Evolutionary conservation across 805 yeast genomes (phyloP), one percentile per base, ranked within the genome.

Genomic region (Candida cerambycidarum): DNA sequence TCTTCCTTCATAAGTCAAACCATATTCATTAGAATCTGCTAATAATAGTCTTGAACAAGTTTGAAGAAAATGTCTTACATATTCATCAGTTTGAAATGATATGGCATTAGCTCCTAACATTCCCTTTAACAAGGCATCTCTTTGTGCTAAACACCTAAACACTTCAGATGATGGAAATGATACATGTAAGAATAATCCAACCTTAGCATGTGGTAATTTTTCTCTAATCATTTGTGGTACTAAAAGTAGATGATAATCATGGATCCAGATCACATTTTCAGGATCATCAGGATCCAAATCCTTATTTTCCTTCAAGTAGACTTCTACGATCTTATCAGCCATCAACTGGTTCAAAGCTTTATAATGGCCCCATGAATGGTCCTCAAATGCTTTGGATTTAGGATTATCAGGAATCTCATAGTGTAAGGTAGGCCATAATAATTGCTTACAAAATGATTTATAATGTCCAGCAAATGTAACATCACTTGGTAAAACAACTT

Each of bases 361-460:
- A 62, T 92, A 92, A 57, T 84, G 83, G 18, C 80, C 80, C 96
- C 97, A 92, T 1, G 97, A 88, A 59, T 89, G 95, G 51, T 88
- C 97, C 62, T 92, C 97, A 63, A 92, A 93, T 0, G 95, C 96
- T 61, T 89, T 89, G 1, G 95, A 83, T 53, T 85, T 87, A 39
- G 97, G 95, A 57, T 90, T 83, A 62, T 93, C 98, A 0, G 98
- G 98, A 29, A 92, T 87, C 62, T 92, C 97, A 59, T 93, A 93
- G 53, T 79, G 83, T 49, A 93, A 75, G 2, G 97, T 88, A 24
- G 99, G 99, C 98, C 98, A 93, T 47, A 93, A 69, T 30, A 93
- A 87, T 56, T 90, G 95, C 63, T 93, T 93, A 62, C 97, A 92
- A 61, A 85, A 93, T 40, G 88, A 86, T 44, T 80, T 81, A 62